Percentiles rank a stretch among this genome's conserved stretches.
Evolutionary conservation across 73 alveolate genomes (phyloP).

Genomic region (Paraurostyla sp.): DNA sequence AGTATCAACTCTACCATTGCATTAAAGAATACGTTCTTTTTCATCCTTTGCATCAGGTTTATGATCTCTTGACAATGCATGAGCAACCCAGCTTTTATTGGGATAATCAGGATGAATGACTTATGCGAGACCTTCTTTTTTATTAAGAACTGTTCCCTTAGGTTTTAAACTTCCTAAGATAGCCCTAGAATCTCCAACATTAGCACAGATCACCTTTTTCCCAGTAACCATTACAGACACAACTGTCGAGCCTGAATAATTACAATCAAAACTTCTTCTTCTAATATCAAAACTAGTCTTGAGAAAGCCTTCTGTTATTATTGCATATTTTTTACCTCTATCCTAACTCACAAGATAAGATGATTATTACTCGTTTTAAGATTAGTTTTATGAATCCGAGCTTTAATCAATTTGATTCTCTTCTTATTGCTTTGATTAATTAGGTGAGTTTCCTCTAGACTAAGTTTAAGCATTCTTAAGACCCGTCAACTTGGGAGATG

Average conservation of each 20-base stretch:
- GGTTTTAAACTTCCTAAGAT: constrained; percentile 62
- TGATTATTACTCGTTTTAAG: background rate
- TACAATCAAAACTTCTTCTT: constrained; percentile 68
- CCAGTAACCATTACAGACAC: constrained; percentile 83
- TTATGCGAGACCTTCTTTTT: background rate
- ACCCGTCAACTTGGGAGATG: background rate
- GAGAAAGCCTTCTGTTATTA: constrained; percentile 33
- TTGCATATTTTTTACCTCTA: background rate
- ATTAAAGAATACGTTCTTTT: constrained; percentile 82
- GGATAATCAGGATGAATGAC: background rate
- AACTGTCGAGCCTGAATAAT: constrained; percentile 80
- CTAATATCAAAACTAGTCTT: constrained; percentile 48
- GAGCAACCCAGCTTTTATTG: constrained; percentile 72
- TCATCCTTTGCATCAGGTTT: constrained; percentile 97
- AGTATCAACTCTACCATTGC: constrained; percentile 82
- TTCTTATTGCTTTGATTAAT: background rate
- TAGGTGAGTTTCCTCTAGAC: constrained; percentile 18
- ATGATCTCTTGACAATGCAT: constrained; percentile 95
- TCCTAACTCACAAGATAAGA: constrained; percentile 3
- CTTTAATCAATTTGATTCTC: background rate
- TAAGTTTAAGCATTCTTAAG: background rate
- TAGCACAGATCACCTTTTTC: constrained; percentile 74
- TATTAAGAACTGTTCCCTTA: background rate
- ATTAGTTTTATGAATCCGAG: background rate
- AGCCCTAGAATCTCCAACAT: constrained; percentile 86